These are phyloP conservation scores for Pichia sorboxylosa DNA, from an alignment of 1,139 yeast genomes.

Conservation along the genomic window DNA sequence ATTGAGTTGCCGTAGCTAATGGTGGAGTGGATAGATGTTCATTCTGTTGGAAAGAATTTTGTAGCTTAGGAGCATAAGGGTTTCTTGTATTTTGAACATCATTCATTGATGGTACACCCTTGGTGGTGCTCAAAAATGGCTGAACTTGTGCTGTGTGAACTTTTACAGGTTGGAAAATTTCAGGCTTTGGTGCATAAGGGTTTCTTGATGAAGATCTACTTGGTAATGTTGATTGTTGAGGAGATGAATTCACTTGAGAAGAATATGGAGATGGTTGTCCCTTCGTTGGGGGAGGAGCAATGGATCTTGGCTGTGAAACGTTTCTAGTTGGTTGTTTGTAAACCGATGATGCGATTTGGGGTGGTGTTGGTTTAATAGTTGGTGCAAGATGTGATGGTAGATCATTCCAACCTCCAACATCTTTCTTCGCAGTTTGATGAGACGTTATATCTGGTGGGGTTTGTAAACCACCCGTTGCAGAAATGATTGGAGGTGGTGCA, in stretches of 20 bases:
- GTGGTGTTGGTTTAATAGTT: conserved; percentile 14
- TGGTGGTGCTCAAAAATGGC: no score
- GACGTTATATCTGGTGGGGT: no score
- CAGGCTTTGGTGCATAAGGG: conserved; percentile 23
- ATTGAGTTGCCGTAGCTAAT: not conserved
- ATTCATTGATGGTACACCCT: no score
- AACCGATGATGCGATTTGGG: no score
- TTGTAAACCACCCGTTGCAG: no score
- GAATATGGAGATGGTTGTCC: conserved; percentile 7
- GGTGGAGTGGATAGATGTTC: conserved; percentile 2
- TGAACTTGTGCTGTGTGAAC: conserved; percentile 11
- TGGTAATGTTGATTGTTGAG: conserved; percentile 7
- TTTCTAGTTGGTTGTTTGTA: conserved; percentile 15
- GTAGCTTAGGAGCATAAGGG: conserved; percentile 13
- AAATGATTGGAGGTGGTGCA: conserved; percentile 9
- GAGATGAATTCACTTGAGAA: conserved; percentile 6
- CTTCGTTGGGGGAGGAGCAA: conserved; percentile 20
- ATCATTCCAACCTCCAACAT: conserved; percentile 91
- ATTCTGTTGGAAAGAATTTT: conserved; percentile 1
- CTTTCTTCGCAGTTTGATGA: conserved; percentile 39
- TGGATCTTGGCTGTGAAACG: conserved; percentile 17
- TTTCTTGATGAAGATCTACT: conserved; percentile 12
- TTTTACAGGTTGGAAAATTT: conserved; percentile 14
- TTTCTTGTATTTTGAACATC: no score
- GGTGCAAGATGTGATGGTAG: conserved; percentile 57